Conservation (phyloP, 202 grass and related monocot species). For the Zizania palustris region DNA sequence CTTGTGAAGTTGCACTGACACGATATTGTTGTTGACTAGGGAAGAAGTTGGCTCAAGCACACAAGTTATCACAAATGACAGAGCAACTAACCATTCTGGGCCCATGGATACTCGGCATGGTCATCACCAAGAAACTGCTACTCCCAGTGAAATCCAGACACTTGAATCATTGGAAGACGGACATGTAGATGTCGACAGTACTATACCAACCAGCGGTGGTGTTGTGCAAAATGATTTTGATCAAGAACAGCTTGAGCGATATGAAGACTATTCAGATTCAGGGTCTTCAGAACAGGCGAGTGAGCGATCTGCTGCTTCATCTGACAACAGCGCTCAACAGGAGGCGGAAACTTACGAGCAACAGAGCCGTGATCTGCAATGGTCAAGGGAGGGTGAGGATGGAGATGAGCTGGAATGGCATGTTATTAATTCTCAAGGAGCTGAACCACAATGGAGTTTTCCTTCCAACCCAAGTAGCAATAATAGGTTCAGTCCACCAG, state of each 20-base stretch:
- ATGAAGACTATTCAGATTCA: slow-evolving; percentile 50
- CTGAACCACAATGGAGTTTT: slow-evolving; percentile 51
- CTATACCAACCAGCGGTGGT: neutral
- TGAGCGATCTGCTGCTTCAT: slow-evolving; percentile 30
- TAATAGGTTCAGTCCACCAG: slow-evolving; percentile 60
- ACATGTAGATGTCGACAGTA: neutral
- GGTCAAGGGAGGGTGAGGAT: slow-evolving; percentile 54
- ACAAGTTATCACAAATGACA: slow-evolving; percentile 32
- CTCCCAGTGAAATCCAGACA: slow-evolving; percentile 15
- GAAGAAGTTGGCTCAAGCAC: slow-evolving; percentile 57
- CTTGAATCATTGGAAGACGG: slow-evolving; percentile 39
- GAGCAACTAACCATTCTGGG: slow-evolving; percentile 37
- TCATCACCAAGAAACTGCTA: slow-evolving; percentile 22
- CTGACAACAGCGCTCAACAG: slow-evolving; percentile 24
- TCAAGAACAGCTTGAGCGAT: slow-evolving; percentile 35
- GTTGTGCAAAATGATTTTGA: slow-evolving; percentile 18
- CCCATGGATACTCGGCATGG: slow-evolving; percentile 12
- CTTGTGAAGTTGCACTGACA: slow-evolving; percentile 40
- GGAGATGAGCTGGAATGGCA: slow-evolving; percentile 60
- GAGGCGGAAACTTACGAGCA: slow-evolving; percentile 46
- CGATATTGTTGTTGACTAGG: slow-evolving; percentile 63
- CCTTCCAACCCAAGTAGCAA: slow-evolving; percentile 34
- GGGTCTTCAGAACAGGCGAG: slow-evolving; percentile 37
- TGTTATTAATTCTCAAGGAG: slow-evolving; percentile 50
- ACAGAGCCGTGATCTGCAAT: slow-evolving; percentile 34